A percentile compares a stretch with the other conserved stretches of the same genome.
These are phyloP conservation scores for Colletotrichum ledebouriae DNA, from an alignment of 2,329 filamentous ascomycete genomes.

Conservation along the genomic window DNA sequence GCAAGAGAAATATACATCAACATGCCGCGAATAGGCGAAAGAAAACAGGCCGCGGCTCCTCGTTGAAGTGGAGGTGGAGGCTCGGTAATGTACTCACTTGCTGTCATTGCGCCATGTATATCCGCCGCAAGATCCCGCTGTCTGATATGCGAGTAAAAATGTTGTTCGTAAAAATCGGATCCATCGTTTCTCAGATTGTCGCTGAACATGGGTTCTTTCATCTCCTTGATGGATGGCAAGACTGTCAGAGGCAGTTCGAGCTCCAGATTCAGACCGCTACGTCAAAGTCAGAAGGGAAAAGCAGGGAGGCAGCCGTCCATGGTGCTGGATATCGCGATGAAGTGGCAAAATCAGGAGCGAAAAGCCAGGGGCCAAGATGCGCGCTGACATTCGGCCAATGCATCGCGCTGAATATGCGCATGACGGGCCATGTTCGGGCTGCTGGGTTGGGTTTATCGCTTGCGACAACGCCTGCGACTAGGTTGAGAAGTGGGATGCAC, in stretches of 20 bases:
- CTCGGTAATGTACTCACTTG: conserved; percentile 57
- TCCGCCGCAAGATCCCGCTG: conserved; percentile 66
- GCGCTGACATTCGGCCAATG: not conserved
- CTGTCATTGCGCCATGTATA: conserved; percentile 65
- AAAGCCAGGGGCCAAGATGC: not conserved
- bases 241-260: conserved; percentile 66
- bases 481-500: conserved; percentile 35
- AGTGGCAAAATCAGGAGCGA: too few relatives aligned
- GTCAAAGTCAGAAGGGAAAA: conserved; percentile 1
- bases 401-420: not conserved
- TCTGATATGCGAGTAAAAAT: conserved; percentile 72
- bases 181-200: conserved; percentile 2
- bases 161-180: conserved; percentile 63
- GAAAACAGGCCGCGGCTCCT: not conserved
- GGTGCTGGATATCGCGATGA: not conserved
- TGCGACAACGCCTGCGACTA: not conserved
- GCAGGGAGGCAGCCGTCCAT: not conserved
- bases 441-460: not conserved
- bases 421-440: conserved; percentile 28
- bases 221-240: conserved; percentile 61
- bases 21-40: too few relatives aligned
- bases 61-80: not conserved
- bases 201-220: conserved; percentile 53
- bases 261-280: conserved; percentile 68
- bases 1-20: too few relatives aligned